phyloP scores from a whole-genome alignment of 805 yeast genomes.

The Sugiyamaella chiloensis region DNA sequence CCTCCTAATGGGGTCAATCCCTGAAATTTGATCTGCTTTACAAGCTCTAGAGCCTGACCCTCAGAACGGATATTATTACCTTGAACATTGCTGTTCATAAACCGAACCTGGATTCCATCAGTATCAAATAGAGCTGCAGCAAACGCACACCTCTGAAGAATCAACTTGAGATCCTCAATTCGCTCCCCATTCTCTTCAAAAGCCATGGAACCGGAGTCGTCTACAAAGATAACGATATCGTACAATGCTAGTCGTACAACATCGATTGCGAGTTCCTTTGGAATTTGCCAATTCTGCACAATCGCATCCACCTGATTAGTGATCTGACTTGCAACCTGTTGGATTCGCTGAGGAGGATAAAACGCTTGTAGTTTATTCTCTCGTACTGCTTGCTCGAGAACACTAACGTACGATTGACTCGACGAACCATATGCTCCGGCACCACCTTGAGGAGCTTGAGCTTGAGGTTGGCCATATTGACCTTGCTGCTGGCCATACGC shows the following conservation, averaged over 20 bases:
- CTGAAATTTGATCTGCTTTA: conserved; percentile 25
- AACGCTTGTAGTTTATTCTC: conserved; percentile 29
- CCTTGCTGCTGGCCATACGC: conserved; percentile 10
- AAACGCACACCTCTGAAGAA: conserved; percentile 28
- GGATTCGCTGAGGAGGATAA: conserved; percentile 31
- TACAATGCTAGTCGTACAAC: conserved; percentile 31
- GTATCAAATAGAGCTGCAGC: conserved; percentile 32
- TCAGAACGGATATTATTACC: conserved; percentile 28
- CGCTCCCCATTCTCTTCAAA: conserved; percentile 34
- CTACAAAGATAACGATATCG: conserved; percentile 31
- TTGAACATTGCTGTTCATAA: conserved; percentile 28
- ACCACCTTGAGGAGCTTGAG: conserved; percentile 14
- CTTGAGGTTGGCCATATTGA: conserved; percentile 12
- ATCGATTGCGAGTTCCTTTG: conserved; percentile 32
- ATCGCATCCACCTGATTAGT: conserved; percentile 21
- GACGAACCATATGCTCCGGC: conserved; percentile 9
- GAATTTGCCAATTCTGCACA: conserved; percentile 28
- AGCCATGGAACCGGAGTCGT: conserved; percentile 35
- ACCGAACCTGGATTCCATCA: conserved; percentile 33
- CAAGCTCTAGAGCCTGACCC: conserved; percentile 25
- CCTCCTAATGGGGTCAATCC: conserved; percentile 33
- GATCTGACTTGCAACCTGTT: conserved; percentile 27
- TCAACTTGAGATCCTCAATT: conserved; percentile 32
- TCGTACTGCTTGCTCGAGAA: conserved; percentile 26
- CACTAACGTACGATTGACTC: conserved; percentile 15